Base-by-base conservation (phyloP, 1,139 yeast genomes). In the Tardiomyces depauwii region DNA sequence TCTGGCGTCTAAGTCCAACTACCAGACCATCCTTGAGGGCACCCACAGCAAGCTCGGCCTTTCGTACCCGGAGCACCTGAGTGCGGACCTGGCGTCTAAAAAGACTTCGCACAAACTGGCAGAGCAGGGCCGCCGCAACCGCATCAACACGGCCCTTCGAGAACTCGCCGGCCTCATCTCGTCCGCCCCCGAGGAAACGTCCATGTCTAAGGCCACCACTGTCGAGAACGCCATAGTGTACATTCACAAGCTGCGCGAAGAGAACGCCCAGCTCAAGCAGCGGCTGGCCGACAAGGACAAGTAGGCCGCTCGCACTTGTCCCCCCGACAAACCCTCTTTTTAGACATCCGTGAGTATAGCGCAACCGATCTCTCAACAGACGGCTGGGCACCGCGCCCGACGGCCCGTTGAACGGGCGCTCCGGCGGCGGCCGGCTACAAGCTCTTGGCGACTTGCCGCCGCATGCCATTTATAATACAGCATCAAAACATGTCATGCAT, bases 111-210 rank as follows among this genome's bases (percentile, higher is more conserved):
- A 91, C 64, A 89, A 91, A 60, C 73, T 86, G 25, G 97, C 98
- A 0, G 98, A 91, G 65, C 96, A 91, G 64, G 97, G 96, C 11
- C 73, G 98, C 49, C 76, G 98, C 56, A 88, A 89, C 62, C 72
- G 98, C 53, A 82, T 91, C 82, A 91, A 91, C 63, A 67, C 71
- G 48, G 97, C 96, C 0, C 79, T 91, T 18, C 78, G 77, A 43
- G 95, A 86, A 44, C 68, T 91, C 48, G 82, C 82, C 2, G 58
- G 70, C 11, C 66, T 87, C 51, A 73, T 91, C 21, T 94, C 95
- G 0, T 77, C 80, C 14, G 53, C 56, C 12, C 59, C 60, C 13
- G 53, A 51, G 42, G 45, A 47, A 23, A 19, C 51, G 71, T 27
- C 81, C 77, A 45, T 94, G 87, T 23, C 84, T 21, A 91, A 91